Base-by-base conservation (phyloP, 2,329 filamentous ascomycete genomes). In the Cercospora sojina region DNA sequence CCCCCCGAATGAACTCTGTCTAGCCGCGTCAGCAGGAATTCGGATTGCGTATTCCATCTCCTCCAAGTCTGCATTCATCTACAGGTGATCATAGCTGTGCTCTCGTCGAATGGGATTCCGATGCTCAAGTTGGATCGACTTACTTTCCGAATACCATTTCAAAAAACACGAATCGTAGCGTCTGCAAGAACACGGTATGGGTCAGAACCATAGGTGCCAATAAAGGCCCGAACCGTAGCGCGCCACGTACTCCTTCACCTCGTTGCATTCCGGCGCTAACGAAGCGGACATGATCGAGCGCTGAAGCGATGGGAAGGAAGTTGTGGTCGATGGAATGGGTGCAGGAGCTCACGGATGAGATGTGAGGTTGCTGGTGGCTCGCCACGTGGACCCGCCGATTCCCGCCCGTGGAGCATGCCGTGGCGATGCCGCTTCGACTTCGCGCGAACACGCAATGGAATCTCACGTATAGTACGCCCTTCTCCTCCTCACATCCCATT, bases 91-190 rank as follows among this genome's bases (percentile, higher is more conserved):
- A 16, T 25, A 12, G 6, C 3, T 9, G 16, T n/a, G 3, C 29
- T 3, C 3, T n/a, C 43, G 12, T 12, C 18, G 1, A 23, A 13
- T 16, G 6, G 12, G 18, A 49, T 23, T 43, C 38, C 10, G 41
- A 41, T 25, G 23, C 29, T 27, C 59, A 51, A 13, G 29, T 13
- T 31, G 29, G 5, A 55, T 4, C 12, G n/a, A 79, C 90, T 66
- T 84, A 97, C 95, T 98, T 81, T 99, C 95, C 77, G 93, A 97
- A 80, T 99, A 99, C 95, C 95, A 99, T 81, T 97, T 98, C 70
- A 99, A 83, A 78, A 99, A 99, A 82, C 95, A 99, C 61, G 90
- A 93, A 79, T 99, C 95, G 78, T 99, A 99, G 74, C 90, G 91
- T 78, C 93, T 97, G 68, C 18, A n/a, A n/a, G 27, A 31, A 23